Evolutionary conservation across 805 yeast species (phyloP).

Genomic region (Schwanniomyces pseudopolymorphus): DNA sequence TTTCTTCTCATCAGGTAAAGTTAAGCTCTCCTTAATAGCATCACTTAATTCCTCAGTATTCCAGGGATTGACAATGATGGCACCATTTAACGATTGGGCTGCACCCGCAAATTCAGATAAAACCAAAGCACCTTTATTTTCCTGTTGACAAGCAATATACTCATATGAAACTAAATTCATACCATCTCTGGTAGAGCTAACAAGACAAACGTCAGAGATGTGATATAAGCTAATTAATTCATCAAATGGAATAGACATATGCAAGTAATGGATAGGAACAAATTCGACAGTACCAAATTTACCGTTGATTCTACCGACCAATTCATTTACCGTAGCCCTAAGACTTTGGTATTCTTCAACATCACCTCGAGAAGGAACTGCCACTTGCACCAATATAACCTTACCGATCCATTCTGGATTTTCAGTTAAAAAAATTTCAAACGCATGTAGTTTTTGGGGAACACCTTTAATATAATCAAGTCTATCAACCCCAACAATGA

Average conservation of each 20-base stretch:
- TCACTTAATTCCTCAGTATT: conserved; percentile 90
- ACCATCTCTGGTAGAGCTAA: conserved; percentile 95
- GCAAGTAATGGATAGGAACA: conserved; percentile 96
- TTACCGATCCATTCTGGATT: conserved; percentile 99
- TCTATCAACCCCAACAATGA: conserved; percentile 96
- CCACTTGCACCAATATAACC: conserved; percentile 92
- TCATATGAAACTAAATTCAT: conserved; percentile 97
- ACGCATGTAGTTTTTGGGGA: conserved; percentile 95
- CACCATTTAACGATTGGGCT: conserved; percentile 96
- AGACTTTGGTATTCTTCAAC: conserved; percentile 96
- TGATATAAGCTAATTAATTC: conserved; percentile 88
- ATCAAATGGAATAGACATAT: conserved; percentile 84
- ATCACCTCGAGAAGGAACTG: conserved; percentile 96
- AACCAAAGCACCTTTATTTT: conserved; percentile 81
- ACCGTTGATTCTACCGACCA: conserved; percentile 96
- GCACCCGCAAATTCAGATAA: conserved; percentile 98
- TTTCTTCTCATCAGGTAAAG: conserved; percentile 80
- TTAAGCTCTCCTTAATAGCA: conserved; percentile 82
- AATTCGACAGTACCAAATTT: conserved; percentile 95
- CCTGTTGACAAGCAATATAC: conserved; percentile 92
- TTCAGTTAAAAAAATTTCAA: conserved; percentile 85
- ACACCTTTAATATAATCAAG: conserved; percentile 97
- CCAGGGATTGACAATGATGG: conserved; percentile 96
- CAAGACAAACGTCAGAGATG: conserved; percentile 86
- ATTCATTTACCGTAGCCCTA: conserved; percentile 91